phyloP scores from a whole-genome alignment of 208 protist species.

The Endotrypanum monterogeii region DNA sequence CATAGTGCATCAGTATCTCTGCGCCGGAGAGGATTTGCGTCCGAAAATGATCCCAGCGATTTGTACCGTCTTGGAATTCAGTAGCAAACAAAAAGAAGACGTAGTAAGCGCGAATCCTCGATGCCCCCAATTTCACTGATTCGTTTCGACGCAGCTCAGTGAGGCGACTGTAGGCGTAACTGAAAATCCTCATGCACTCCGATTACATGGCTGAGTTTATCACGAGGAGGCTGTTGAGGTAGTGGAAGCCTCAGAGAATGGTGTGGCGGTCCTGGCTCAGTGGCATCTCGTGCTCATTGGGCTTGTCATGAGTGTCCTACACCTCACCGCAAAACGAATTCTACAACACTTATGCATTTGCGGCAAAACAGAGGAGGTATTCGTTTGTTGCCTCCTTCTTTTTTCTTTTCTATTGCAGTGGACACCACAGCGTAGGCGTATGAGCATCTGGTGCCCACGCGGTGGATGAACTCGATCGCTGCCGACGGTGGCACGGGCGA shows the following conservation, averaged over 20 bases:
- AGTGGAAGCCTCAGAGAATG: background rate
- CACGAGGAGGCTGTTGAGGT: background rate
- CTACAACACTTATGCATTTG: too few species aligned
- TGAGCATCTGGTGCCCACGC: background rate
- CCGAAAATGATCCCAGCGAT: slow-evolving; percentile 89
- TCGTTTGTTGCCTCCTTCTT: too few species aligned
- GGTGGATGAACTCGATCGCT: background rate
- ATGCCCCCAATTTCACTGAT: slow-evolving; percentile 75
- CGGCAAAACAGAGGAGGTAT: too few species aligned
- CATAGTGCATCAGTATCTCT: slow-evolving; percentile 81
- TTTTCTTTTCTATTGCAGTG: background rate
- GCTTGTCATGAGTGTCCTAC: background rate
- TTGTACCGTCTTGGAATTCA: slow-evolving; percentile 85
- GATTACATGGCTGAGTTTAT: background rate
- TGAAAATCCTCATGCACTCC: background rate
- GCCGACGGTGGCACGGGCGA: background rate
- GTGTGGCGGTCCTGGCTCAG: background rate
- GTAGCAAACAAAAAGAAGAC: slow-evolving; percentile 68
- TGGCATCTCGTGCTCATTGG: background rate
- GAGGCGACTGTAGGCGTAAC: too few species aligned
- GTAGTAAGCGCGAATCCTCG: slow-evolving; percentile 58
- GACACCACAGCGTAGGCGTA: background rate
- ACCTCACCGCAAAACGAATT: too few species aligned
- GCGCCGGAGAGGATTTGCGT: slow-evolving; percentile 57
- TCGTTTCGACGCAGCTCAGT: background rate